Conservation (phyloP, 805 yeast genomes). For the Lipomyces anomalus region DNA sequence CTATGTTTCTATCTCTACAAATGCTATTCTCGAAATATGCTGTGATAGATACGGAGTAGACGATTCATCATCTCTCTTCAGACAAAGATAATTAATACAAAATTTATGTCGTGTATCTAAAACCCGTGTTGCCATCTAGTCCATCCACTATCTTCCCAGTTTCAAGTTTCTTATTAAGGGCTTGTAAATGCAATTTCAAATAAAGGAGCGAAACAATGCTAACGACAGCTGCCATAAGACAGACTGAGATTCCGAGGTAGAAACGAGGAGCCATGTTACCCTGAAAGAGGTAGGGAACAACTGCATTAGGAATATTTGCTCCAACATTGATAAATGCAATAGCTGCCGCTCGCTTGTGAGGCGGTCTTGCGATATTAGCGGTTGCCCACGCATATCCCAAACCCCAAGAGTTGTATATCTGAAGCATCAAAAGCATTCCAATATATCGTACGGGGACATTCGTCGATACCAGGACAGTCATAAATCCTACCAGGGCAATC, state of each 20-base stretch:
- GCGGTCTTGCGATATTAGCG: constrained; percentile 51
- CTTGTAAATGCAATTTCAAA: constrained; percentile 14
- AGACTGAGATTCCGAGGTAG: constrained; percentile 28
- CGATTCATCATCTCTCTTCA: no score
- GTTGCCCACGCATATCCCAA: constrained; percentile 52
- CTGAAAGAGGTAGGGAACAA: constrained; percentile 27
- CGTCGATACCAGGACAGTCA: constrained; percentile 46
- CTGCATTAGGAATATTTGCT: constrained; percentile 28
- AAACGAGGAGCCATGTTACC: constrained; percentile 25
- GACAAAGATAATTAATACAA: not conserved
- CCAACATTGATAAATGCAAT: constrained; percentile 48
- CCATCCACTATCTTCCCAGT: constrained; percentile 28
- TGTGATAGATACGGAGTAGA: no score
- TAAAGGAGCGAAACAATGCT: constrained; percentile 16
- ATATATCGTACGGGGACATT: constrained; percentile 54
- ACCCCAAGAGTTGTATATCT: constrained; percentile 51
- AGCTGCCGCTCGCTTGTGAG: constrained; percentile 40
- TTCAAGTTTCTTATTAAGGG: constrained; percentile 25
- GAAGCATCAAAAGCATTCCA: constrained; percentile 51
- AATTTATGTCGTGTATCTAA: constrained; percentile 23
- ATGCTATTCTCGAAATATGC: no score
- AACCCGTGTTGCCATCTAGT: constrained; percentile 29
- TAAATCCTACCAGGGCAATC: constrained; percentile 43
- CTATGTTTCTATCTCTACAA: no score
- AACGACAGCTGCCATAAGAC: constrained; percentile 22